Evolutionary conservation across 495 filamentous ascomycete species (phyloP), one percentile per base, ranked within the genome.

Genomic region (Hypoxylon cercidicola): DNA sequence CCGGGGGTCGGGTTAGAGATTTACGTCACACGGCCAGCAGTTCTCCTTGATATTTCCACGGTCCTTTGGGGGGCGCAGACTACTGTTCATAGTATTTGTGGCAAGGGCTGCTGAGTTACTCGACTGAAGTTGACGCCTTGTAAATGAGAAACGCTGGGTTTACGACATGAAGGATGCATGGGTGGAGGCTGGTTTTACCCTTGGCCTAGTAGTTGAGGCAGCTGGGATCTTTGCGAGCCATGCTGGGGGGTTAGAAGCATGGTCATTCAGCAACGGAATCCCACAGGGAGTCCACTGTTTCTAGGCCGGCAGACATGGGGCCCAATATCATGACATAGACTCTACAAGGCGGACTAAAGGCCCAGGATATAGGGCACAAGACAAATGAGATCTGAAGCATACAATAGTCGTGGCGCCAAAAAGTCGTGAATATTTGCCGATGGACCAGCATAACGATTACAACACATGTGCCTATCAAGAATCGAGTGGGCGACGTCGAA

Each of bases 101-200:
- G 34, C 51, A 34, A 55, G 40, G 60, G 39, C 59, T 44, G 44
- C 51, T 60, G 55, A 50, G 55, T 46, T 30, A 45, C 55, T 55
- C 48, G 40, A 68, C 49, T 15, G 45, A 64, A 51, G 39, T 20
- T 49, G 54, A 56, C 43, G 60, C 46, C 43, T 60, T 62, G 49
- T 55, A 60, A 59, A 68, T 55, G 60, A 64, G 65, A 60, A 55
- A 58, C 39, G 60, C 62, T 68, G 65, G 60, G 55, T 60, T 68
- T 60, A 64, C 55, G 65, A 64, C 54, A 56, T 48, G 60, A 60
- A 64, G 60, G 55, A 53, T 52, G 60, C 65, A 64, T 68, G 60
- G 12, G 50, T 32, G 37, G 51, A 60, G 41, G 49, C 45, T 63
- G 55, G 51, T 41, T 60, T 63, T 60, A 58, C 49, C 59, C 45